Evolutionary conservation across 2,329 filamentous ascomycete species (phyloP), one percentile per base, ranked within the genome.

Genomic region (Colletotrichum zoysiae): DNA sequence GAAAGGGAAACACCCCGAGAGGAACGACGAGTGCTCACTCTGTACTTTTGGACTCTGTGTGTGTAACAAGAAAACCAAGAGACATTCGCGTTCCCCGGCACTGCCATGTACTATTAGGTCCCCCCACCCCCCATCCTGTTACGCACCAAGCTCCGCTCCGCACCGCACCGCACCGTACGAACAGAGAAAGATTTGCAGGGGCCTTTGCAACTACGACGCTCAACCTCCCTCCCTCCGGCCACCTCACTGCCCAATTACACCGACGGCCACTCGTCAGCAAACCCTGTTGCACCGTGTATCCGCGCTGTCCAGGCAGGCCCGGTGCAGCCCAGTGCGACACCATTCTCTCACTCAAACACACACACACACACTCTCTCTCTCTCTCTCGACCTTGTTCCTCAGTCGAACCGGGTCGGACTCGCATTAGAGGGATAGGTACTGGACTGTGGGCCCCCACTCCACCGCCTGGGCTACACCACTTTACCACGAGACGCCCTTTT

Each of bases 381-480:
- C 30, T 3, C 30, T 30, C 30, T 30, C 30, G 30, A 30, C 30
- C 30, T 30, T 30, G 2, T 30, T 30, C 30, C 30, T 53, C 26
- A 53, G 18, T 62, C 40, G 38, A 35, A n/a, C 62, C 67, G 33
- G 62, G 69, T 58, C 69, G 59, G 53, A 71, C 69, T 71, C 69
- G 65, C 69, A 64, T 71, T 69, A 69, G 69, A 69, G 65, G 69
- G 58, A 71, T 53, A 69, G 58, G 69, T 53, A 69, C 69, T 48
- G 59, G 59, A 58, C 65, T 48, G 70, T 73, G 70, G 70, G 61
- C 70, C 70, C 70, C 70, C 70, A 70, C 70, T 73, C 67, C 67
- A 73, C 70, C 51, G 67, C 70, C 67, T 70, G 62, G 70, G 50
- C 70, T 69, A 71, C 65, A 71, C 69, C 69, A 71, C 69, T 71